These are phyloP conservation scores for Colletotrichum cereale DNA, from an alignment of 2,329 filamentous ascomycete genomes.

Conservation along the genomic window DNA sequence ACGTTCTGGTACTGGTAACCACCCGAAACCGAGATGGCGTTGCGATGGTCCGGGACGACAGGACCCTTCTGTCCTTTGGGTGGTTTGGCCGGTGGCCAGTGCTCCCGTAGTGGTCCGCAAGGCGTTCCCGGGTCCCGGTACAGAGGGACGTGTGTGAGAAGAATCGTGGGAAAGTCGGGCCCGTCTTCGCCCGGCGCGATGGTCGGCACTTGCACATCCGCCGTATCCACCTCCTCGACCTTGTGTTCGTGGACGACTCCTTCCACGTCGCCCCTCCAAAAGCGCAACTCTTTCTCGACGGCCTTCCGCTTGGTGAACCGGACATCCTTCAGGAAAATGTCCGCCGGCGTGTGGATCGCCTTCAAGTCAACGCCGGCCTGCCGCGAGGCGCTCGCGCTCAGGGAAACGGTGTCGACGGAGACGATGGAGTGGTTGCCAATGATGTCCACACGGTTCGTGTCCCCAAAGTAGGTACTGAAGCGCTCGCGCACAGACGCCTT, in stretches of 20 bases:
- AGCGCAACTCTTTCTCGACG: conserved; percentile 75
- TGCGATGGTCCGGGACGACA: conserved; percentile 74
- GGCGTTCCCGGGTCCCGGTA: conserved; percentile 86
- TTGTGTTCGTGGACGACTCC: conserved; percentile 69
- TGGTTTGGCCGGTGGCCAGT: conserved; percentile 78
- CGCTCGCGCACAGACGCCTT: conserved; percentile 83
- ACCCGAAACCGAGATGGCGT: conserved; percentile 80
- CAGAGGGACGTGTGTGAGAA: conserved; percentile 92
- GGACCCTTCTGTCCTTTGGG: conserved; percentile 68
- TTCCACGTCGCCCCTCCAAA: conserved; percentile 71
- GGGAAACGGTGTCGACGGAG: conserved; percentile 87
- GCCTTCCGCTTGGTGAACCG: conserved; percentile 75
- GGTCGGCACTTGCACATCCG: conserved; percentile 52
- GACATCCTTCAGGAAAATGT: conserved; percentile 80
- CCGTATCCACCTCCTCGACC: conserved; percentile 66
- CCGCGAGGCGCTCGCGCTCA: conserved; percentile 77
- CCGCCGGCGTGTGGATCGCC: conserved; percentile 80
- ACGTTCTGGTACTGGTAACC: conserved; percentile 99
- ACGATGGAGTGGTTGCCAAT: conserved; percentile 97
- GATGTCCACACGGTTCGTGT: conserved; percentile 90
- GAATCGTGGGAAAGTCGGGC: conserved; percentile 83
- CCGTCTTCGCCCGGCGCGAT: conserved; percentile 58
- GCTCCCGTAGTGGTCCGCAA: conserved; percentile 89
- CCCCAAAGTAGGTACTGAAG: conserved; percentile 90
- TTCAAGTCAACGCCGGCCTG: conserved; percentile 65